A percentile compares a stretch with the other conserved stretches of the same genome.
Evolutionary conservation across 352 stramenopile genomes (phyloP).

Genomic region (Phytophthora palmivora): DNA sequence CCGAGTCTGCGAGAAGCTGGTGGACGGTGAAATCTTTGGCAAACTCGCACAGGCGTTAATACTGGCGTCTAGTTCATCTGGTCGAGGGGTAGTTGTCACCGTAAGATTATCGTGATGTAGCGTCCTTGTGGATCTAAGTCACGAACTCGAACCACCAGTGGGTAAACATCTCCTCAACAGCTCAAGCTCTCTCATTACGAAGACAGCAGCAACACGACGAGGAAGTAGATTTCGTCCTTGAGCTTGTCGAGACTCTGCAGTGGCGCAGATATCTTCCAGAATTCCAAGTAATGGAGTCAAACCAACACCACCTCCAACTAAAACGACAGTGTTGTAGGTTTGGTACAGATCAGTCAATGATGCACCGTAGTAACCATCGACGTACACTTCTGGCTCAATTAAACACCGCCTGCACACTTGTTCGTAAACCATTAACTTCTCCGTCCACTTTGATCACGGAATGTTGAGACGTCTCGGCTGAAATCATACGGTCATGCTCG

Average conservation of each 20-base stretch:
- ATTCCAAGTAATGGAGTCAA: conserved; percentile 52
- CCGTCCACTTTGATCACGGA: conserved; percentile 63
- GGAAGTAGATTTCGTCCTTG: conserved; percentile 10
- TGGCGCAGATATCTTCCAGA: conserved; percentile 43
- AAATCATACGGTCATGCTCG: no score
- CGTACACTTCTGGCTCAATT: conserved; percentile 40
- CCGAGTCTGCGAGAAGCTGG: conserved; percentile 2
- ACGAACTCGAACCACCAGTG: conserved; percentile 31
- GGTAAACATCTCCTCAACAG: conserved; percentile 49
- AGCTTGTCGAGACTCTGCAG: conserved; percentile 19
- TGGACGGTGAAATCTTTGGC: neutral
- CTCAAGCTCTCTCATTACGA: conserved; percentile 49
- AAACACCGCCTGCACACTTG: conserved; percentile 21
- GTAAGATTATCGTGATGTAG: conserved; percentile 26
- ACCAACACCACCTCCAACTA: conserved; percentile 58
- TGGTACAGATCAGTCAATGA: conserved; percentile 41
- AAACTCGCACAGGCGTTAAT: conserved; percentile 19
- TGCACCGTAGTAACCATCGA: conserved; percentile 60
- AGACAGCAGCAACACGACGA: conserved; percentile 42
- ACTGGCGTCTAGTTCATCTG: conserved; percentile 10
- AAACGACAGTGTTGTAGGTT: conserved; percentile 41
- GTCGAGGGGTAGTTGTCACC: conserved; percentile 35
- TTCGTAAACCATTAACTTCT: conserved; percentile 42
- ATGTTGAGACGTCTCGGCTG: no score
- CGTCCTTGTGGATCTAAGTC: conserved; percentile 34